A percentile compares a stretch with the other conserved stretches of the same genome.
These are phyloP conservation scores for Trichomonas vaginalis DNA, from an alignment of 208 protist genomes.

Conservation along the genomic window DNA sequence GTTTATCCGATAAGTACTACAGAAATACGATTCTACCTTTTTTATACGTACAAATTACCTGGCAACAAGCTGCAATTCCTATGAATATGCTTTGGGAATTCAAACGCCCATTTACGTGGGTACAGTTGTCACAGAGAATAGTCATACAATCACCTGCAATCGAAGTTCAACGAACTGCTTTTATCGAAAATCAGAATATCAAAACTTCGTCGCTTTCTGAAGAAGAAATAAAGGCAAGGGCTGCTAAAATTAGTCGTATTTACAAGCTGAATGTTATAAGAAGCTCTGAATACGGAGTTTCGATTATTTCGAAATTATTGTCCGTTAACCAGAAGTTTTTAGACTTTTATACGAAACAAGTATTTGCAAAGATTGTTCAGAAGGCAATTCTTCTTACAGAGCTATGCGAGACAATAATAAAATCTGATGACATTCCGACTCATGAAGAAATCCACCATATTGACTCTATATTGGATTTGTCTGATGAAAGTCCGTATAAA, in stretches of 20 bases:
- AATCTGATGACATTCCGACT: neutral
- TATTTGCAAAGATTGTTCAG: neutral
- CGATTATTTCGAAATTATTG: neutral
- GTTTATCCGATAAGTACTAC: neutral
- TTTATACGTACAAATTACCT: neutral
- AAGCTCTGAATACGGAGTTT: neutral
- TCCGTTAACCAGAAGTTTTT: neutral
- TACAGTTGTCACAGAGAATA: neutral
- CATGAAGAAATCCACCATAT: neutral
- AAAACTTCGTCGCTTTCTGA: neutral
- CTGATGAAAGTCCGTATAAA: neutral
- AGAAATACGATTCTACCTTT: neutral
- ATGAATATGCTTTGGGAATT: neutral
- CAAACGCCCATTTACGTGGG: neutral
- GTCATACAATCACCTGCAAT: neutral
- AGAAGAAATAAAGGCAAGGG: neutral
- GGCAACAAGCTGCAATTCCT: neutral
- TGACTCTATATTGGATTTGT: neutral
- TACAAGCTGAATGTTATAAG: neutral
- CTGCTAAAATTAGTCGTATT: neutral
- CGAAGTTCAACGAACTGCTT: neutral
- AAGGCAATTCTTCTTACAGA: neutral
- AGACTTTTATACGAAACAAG: neutral
- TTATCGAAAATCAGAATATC: neutral
- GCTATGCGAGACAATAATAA: neutral